Percentiles rank a stretch among this genome's conserved stretches.
phyloP scores from a whole-genome alignment of 257 asterid genomes.

The Linderniella brevidens region DNA sequence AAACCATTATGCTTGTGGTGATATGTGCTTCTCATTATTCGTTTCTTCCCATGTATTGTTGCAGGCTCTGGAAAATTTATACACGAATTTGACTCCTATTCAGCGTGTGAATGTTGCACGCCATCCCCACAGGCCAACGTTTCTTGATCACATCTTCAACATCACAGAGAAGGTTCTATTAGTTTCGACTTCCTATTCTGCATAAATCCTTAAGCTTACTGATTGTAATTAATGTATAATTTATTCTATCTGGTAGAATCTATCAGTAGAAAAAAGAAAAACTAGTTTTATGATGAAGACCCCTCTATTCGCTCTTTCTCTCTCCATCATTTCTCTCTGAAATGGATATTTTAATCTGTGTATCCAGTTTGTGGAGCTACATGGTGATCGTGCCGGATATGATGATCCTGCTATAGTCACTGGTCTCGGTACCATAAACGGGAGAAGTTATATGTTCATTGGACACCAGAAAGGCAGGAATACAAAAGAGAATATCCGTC shows the following conservation, averaged over 20 bases:
- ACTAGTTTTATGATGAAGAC: too few species aligned
- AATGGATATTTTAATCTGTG: too few species aligned
- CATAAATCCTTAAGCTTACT: too few species aligned
- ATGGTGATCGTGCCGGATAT: slow-evolving; percentile 85
- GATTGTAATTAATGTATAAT: too few species aligned
- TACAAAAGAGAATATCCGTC: slow-evolving; percentile 73
- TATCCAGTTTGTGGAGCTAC: slow-evolving; percentile 75
- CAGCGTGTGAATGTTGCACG: slow-evolving; percentile 80
- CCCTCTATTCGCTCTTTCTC: too few species aligned
- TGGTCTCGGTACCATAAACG: slow-evolving; percentile 80
- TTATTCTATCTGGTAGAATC: too few species aligned
- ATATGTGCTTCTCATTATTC: not conserved
- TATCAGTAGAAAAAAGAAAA: too few species aligned
- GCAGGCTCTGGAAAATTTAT: slow-evolving; percentile 76
- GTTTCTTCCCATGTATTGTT: not conserved
- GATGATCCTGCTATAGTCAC: slow-evolving; percentile 88
- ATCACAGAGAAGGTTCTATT: slow-evolving; percentile 63
- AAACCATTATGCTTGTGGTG: too few species aligned
- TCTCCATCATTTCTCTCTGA: too few species aligned
- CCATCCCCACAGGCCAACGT: slow-evolving; percentile 82
- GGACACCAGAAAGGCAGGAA: slow-evolving; percentile 92
- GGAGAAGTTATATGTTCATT: slow-evolving; percentile 72
- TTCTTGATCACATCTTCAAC: slow-evolving; percentile 76
- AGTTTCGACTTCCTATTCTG: too few species aligned
- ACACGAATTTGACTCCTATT: slow-evolving; percentile 68